These are phyloP conservation scores for Candida awuae DNA, from an alignment of 805 yeast species.

Conservation along the genomic window DNA sequence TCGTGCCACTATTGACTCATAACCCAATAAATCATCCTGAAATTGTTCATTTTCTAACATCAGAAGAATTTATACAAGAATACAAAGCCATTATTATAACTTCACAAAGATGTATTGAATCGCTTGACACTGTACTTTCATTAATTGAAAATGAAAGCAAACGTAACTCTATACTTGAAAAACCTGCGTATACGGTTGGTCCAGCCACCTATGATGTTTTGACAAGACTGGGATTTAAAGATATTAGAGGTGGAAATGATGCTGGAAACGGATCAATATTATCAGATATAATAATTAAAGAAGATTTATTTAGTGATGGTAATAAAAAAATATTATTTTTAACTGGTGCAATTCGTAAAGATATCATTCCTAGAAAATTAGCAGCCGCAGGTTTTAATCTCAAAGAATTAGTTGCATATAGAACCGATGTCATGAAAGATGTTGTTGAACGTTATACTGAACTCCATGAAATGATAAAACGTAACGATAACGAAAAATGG, in stretches of 20 bases:
- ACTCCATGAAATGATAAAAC: constrained; percentile 20
- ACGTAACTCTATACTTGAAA: constrained; percentile 26
- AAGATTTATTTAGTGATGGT: constrained; percentile 17
- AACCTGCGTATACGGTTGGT: constrained; percentile 79
- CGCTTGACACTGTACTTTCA: constrained; percentile 42
- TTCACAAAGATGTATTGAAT: constrained; percentile 87
- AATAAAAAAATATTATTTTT: constrained; percentile 49
- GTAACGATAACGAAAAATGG: constrained; percentile 41
- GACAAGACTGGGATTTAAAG: constrained; percentile 51
- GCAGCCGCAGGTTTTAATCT: constrained; percentile 35
- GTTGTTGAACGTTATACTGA: constrained; percentile 28
- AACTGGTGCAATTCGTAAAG: constrained; percentile 81
- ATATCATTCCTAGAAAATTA: constrained; percentile 65
- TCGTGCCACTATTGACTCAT: constrained; percentile 71
- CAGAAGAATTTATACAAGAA: constrained; percentile 33
- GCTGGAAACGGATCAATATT: constrained; percentile 78
- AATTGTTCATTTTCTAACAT: constrained; percentile 37
- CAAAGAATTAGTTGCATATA: constrained; percentile 59
- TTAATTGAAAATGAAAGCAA: constrained; percentile 15
- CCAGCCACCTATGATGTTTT: constrained; percentile 73
- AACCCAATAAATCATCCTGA: constrained; percentile 41
- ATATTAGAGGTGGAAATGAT: constrained; percentile 60
- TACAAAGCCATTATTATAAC: constrained; percentile 64
- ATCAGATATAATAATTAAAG: constrained; percentile 51
- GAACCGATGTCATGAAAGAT: constrained; percentile 47